Evolutionary conservation across 345 rosid genomes (phyloP), one percentile per base, ranked within the genome.

Genomic region (Boechera retrofracta): DNA sequence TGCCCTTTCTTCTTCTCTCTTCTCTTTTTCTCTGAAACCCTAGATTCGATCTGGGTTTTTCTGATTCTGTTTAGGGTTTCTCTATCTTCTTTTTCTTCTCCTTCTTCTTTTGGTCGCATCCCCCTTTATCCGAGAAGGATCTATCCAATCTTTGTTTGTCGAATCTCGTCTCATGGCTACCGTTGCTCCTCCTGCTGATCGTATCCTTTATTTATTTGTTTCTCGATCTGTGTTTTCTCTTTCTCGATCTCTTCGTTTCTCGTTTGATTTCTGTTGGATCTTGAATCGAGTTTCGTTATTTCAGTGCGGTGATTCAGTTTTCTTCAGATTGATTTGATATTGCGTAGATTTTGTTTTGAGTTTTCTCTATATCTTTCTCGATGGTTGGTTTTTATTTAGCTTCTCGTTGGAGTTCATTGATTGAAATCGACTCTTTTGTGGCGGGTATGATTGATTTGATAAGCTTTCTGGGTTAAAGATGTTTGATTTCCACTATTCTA

Each of bases 151-250:
- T 38, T 69, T 57, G 71, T 24, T 10, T 21, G 24, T 42, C 66
- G 13, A 66, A 58, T 67, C 78, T 33, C 18, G 0, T 72, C 31
- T 67, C 83, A 92, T 92, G 98, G 91, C 94, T 68, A 68, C 89
- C 64, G 92, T 87, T 64, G 80, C 88, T 81, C 79, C 89, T 21
- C 65, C 89, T 64, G 82, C 91, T 64, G 96, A 92, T 78, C 86
- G 98, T 92, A 92, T 92, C 94, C 96, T 89, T 80, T 66, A 7
- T 53, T 42, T 11, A 63, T 71, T 72, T 47, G 72, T 52, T 53
- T 52, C 55, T 75, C 77, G 77, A 77, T 77, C 77, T 77, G 76
- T 38, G n/a, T 70, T 73, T 48, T 71, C 28, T 75, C 2, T 79
- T 53, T 18, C 35, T 64, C 66, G 74, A 79, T 84, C 77, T 71